Conservation (phyloP, 1,284 basidiomycete genomes). For the Ustilago xerochloae region DNA sequence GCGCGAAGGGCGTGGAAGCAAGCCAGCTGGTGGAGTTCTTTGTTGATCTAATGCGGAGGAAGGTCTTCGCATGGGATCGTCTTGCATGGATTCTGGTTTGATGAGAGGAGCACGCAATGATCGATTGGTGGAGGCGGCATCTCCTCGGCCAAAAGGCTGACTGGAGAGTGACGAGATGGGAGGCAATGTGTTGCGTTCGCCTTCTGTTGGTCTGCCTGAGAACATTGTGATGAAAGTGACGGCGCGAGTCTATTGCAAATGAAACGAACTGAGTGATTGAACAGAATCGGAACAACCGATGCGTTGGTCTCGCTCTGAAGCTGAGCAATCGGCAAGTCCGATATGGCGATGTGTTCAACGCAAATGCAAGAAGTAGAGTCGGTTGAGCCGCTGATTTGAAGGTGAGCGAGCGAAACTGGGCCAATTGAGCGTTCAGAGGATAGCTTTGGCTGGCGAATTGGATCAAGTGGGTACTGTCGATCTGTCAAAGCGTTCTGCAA, state of each 20-base stretch:
- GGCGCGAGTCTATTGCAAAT: neutral
- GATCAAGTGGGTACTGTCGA: too few species aligned
- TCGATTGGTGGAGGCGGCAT: neutral
- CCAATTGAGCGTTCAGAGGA: too few species aligned
- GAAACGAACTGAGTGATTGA: neutral
- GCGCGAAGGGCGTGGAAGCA: slow-evolving; percentile 15
- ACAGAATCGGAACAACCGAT: too few species aligned
- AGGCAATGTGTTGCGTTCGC: slow-evolving; percentile 32
- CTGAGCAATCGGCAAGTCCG: neutral
- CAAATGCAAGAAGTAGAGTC: neutral
- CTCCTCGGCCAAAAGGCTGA: neutral
- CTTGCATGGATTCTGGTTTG: neutral
- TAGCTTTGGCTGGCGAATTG: too few species aligned
- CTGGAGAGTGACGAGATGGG: slow-evolving; percentile 26
- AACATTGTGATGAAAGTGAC: slow-evolving; percentile 14
- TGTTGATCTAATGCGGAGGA: slow-evolving; percentile 18
- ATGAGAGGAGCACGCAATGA: neutral
- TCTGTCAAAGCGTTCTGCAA: too few species aligned
- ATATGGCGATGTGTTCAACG: neutral
- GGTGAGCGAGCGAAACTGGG: neutral
- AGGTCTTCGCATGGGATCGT: slow-evolving; percentile 18
- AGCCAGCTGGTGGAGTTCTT: slow-evolving; percentile 11
- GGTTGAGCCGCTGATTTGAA: neutral
- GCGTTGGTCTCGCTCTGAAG: too few species aligned
- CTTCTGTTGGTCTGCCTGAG: slow-evolving; percentile 14